Evolutionary conservation across 2,329 filamentous ascomycete species (phyloP), one percentile per base, ranked within the genome.

Genomic region (Botryotinia narcissicola): DNA sequence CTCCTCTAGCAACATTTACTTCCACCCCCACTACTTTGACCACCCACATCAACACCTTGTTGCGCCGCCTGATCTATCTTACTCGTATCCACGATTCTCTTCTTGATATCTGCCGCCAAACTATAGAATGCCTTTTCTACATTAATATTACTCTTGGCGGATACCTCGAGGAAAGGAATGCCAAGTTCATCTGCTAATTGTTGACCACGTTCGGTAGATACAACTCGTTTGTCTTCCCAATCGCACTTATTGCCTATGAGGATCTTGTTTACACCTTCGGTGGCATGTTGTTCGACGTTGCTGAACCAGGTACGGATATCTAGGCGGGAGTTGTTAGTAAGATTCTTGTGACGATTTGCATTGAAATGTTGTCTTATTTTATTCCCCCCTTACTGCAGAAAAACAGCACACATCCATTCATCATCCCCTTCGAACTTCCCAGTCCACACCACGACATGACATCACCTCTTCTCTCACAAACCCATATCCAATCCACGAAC

Each of bases 231-330:
- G 86, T 99, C 96, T 84, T 98, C 96, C 96, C 96, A 98, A 85
- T 99, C 96, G 86, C 96, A 99, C 86, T 99, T 99, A 89, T 99
- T 99, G 83, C 96, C 96, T 79, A 99, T 98, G 78, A 99, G 89
- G 82, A 99, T 98, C 88, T 98, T 99, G 90, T 98, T 98, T 82
- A 99, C 96, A 80, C 96, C 96, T 85, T 98, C 96, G 80, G 94
- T 97, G 74, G 96, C 96, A 85, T 99, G 98, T 83, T 97, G 93
- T 87, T 99, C 96, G 81, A 99, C 98, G 87, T 99, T 98, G 82
- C 95, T 95, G 86, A 99, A 99, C 96, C 96, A 99, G 78, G 96
- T 98, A 81, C 95, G 92, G 84, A 99, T 99, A 85, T 99, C 96
- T 98, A 60, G 54, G 60, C 8, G 25, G 29, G 22, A 1, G 12